Base-by-base conservation (phyloP, 192 early-diverging fungal genomes). In the Chytriomyces hyalinus region DNA sequence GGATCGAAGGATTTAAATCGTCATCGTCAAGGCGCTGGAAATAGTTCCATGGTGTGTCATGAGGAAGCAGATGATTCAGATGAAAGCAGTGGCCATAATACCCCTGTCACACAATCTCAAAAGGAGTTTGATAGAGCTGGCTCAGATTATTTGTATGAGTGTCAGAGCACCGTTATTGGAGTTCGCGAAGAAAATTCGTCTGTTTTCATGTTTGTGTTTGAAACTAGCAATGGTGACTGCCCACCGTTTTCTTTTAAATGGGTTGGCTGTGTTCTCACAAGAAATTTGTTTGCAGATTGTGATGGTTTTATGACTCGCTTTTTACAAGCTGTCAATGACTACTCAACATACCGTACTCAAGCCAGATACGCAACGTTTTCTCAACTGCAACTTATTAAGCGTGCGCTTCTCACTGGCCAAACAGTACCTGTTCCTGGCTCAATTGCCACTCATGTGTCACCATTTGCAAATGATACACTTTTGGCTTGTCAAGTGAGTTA, bases 101-200 rank as follows among this genome's bases (percentile, higher is more conserved):
- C 67, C 17, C 67, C 67, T 43, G 47, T 50, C 15, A 48, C 13
- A 15, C 44, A 8, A n/a, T 13, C 15, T 57, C 15, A 20, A 20
- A 20, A n/a, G 53, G 53, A 13, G 13, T 13, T n/a, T n/a, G 20
- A 57, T 20, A 57, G 20, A 20, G 45, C 28, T n/a, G 47, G 47
- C 24, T 69, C 67, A 46, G 73, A 75, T 46, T 75, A 68, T 75
- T 24, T 75, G 44, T 51, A 50, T 51, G 73, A 75, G 49, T 75
- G 73, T 43, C 10, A 63, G 17, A 75, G 60, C 28, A 75, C 73
- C 4, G 24, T 75, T 4, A 20, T 75, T 24, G 62, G 62, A n/a
- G 43, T 75, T 7, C 69, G 48, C 15, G 73, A 75, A 43, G 73
- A 75, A 6, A 0, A 1, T 10, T 62, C 61, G 4, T 46, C 20